A percentile compares a stretch with the other conserved stretches of the same genome.
phyloP scores from a whole-genome alignment of 495 filamentous ascomycete species.

The Penicillium canescens region DNA sequence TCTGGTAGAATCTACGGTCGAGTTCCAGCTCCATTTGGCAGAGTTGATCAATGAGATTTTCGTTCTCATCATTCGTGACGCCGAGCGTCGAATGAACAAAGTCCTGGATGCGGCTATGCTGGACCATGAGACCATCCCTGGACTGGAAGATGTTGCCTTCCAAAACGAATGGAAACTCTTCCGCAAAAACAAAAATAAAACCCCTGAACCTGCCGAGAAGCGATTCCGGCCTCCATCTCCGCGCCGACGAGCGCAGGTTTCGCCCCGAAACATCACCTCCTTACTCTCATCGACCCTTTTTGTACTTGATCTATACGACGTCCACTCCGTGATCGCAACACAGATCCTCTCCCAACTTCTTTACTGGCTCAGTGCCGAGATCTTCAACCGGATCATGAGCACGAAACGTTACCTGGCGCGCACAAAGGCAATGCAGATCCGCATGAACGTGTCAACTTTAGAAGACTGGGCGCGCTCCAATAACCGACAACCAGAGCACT shows the following conservation, averaged over 20 bases:
- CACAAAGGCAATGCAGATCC: constrained; percentile 99
- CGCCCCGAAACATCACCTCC: constrained; percentile 95
- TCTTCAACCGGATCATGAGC: constrained; percentile 98
- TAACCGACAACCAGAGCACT: constrained; percentile 93
- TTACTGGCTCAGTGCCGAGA: constrained; percentile 94
- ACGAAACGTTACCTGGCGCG: constrained; percentile 92
- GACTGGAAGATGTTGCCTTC: constrained; percentile 93
- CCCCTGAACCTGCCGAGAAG: constrained; percentile 81
- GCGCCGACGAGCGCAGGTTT: constrained; percentile 84
- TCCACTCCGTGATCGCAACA: constrained; percentile 93
- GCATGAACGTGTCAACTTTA: constrained; percentile 93
- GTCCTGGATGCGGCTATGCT: constrained; percentile 90
- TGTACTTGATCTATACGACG: constrained; percentile 96
- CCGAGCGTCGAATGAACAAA: constrained; percentile 97
- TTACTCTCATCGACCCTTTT: constrained; percentile 95
- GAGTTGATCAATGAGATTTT: constrained; percentile 99
- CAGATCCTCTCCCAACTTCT: constrained; percentile 92
- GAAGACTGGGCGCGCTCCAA: constrained; percentile 96
- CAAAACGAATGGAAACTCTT: constrained; percentile 99
- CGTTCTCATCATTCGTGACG: constrained; percentile 95
- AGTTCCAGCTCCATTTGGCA: constrained; percentile 89
- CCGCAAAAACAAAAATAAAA: constrained; percentile 85
- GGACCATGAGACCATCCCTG: constrained; percentile 97
- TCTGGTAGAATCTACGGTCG: constrained; percentile 75
- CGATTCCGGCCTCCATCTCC: constrained; percentile 94